Evolutionary conservation across 176 grass and related monocot species (phyloP), one percentile per base, ranked within the genome.

Genomic region (Musa schizocarpa): DNA sequence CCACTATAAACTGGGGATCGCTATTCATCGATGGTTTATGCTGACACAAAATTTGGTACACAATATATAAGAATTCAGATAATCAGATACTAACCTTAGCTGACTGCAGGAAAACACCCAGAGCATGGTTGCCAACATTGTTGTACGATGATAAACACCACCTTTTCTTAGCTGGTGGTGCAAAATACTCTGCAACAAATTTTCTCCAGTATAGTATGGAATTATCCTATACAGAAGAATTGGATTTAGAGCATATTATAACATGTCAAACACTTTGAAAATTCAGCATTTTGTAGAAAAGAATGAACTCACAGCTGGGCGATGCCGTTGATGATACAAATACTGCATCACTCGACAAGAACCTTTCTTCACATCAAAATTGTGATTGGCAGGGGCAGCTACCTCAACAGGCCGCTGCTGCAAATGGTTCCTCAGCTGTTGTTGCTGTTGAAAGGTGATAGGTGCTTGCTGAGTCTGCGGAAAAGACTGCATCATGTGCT

Each of bases 71-170:
- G 25, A 20, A 70, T 50, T 17, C 19, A 51, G 1, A 70, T 8
- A 12, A 76, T n/a, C 9, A 55, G 22, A 26, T 9, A 26, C 83
- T 87, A 77, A 99, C 95, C 86, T 53, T 70, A 82, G 81, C 49
- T 75, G 82, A 81, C 57, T 89, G 95, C 62, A 87, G 88, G 78
- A 88, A 76, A 82, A 87, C 85, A 82, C 67, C 87, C 22, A 84
- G 90, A 54, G 88, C 51, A 86, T 86, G 80, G 27, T 76, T 88
- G 65, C 91, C 83, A 82, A 82, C 81, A 71, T 89, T 94, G 25
- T 99, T 88, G 86, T 99, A 94, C 54, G 88, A 81, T 19, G 96
- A 95, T 25, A 95, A 86, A 59, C 91, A 99, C 91, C 91, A 99
- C 72, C 92, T 87, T 85, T 96, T 90, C 88, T 85, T 89, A 83